Base-by-base conservation (phyloP, 352 stramenopile genomes). In the Pythium graminicola region DNA sequence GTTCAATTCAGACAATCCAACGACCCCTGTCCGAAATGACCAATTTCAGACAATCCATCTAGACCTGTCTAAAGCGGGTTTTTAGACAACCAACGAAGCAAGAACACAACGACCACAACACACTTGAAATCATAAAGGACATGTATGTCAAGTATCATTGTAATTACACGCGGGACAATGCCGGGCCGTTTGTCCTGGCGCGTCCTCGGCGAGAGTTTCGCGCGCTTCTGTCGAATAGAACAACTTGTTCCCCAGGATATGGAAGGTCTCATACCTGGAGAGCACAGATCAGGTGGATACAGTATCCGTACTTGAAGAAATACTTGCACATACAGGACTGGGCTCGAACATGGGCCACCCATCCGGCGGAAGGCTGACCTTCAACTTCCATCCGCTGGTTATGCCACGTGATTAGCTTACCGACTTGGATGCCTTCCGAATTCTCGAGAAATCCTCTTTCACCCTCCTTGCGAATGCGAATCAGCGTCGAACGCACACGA, bases 251-350 rank as follows among this genome's bases (percentile, higher is more conserved):
- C 13, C 44, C 44, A 19, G 6, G 44, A 24, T 40, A 50, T 16
- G 27, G 26, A 3, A 24, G 3, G 27, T 36, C 27, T 19, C 13
- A 8, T 6, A 6, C 8, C 14, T 26, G 26, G 4, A 50, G 20
- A 14, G 6, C 44, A 40, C 44, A 50, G 16, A 50, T 50, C 27
- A 50, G 14, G 20, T 50, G 44, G 3, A 50, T 24, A 20, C 44
- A 50, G 17, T 50, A 50, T 4, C 44, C 44, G 28, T 50, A 50
- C 28, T 50, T 50, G 27, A 40, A 40, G 44, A 11, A 50, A 19
- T 16, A 40, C 6, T 19, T 14, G n/a, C 44, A 50, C 16, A 10
- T 16, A 19, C 28, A 50, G 4, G 27, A 40, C 6, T 50, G 26
- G 7, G 10, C 17, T 2, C 6, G 9, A 9, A 40, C 4, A 8